phyloP scores from a whole-genome alignment of 169 alveolate genomes.

The Besnoitia besnoiti region DNA sequence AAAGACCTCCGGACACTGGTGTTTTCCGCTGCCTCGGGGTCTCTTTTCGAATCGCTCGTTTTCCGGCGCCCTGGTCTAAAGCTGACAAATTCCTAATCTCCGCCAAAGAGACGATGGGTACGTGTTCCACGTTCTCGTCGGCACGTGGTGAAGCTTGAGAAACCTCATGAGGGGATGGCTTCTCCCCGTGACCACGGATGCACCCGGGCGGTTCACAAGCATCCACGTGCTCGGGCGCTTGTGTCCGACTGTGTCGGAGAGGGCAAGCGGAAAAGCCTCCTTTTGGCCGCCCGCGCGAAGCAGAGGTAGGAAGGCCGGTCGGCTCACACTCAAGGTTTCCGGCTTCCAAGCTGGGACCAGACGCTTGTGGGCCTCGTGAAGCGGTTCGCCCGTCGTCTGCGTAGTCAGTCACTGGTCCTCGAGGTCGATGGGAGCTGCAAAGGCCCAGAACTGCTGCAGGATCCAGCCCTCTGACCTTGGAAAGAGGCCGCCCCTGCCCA shows the following conservation, averaged over 20 bases:
- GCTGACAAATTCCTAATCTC: background rate
- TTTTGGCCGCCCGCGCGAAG: no score
- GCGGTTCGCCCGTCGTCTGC: background rate
- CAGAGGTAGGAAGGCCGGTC: no score
- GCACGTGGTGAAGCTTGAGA: background rate
- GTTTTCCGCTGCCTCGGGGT: background rate
- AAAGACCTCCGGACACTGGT: background rate
- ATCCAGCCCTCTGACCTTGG: background rate
- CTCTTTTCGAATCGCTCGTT: background rate
- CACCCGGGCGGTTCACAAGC: background rate
- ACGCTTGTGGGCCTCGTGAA: background rate
- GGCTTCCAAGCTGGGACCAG: background rate
- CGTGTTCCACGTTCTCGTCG: background rate
- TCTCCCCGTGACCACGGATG: background rate
- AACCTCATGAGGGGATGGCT: background rate
- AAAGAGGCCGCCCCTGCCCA: background rate
- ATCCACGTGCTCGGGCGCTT: background rate
- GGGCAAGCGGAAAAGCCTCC: no score
- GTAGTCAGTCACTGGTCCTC: background rate
- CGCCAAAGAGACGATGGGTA: slow-evolving; percentile 1
- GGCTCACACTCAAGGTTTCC: background rate
- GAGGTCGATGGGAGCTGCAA: background rate
- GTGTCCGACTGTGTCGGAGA: background rate
- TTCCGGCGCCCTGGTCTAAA: background rate
- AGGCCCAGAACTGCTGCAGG: background rate